Base-by-base conservation (phyloP, 2,329 filamentous ascomycete genomes). In the Epichloe scottii region DNA sequence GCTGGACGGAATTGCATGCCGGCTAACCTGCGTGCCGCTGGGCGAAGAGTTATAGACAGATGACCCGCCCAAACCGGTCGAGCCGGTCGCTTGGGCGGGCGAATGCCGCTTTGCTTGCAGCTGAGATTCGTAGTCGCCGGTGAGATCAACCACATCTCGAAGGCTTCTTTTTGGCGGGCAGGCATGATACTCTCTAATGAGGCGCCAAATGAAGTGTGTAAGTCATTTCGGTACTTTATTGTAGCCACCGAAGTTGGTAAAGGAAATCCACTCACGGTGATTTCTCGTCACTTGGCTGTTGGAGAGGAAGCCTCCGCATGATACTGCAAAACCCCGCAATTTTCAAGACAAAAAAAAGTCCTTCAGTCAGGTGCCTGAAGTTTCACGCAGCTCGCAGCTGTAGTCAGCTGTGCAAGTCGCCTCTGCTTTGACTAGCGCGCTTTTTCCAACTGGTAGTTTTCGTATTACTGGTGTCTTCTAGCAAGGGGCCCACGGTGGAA, bases 91-190 rank as follows among this genome's bases (percentile, higher is more conserved):
- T 34, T 51, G 49, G 40, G 56, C 53, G 34, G 53, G 49, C 40
- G 60, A 60, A 41, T 54, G 58, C 11, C 64, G 59, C 53, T 67
- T 68, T 23, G 54, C 48, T 45, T 47, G 54, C 37, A 54, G 54
- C 45, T 50, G 59, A 51, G 42, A 51, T 21, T 54, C 57, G 49
- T 67, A 61, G 42, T 70, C 70, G 23, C 61, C 66, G 10, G 69
- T 71, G 14, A 76, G 62, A 57, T 75, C 71, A 52, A 74, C 60
- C 38, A 67, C 59, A 33, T 67, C 63, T 2, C 12, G 46, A 46
- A 55, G 57, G 10, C 55, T 43, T 17, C 73, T 60, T 75, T 75
- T 15, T 48, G 50, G 26, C 38, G 26, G 17, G 41, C 45, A 30
- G 53, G 35, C 57, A 58, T 58, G 35, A 21, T 41, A 46, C 2